Base-by-base conservation (phyloP, 768 basidiomycete species). In the Xerocomellus amylosporus region DNA sequence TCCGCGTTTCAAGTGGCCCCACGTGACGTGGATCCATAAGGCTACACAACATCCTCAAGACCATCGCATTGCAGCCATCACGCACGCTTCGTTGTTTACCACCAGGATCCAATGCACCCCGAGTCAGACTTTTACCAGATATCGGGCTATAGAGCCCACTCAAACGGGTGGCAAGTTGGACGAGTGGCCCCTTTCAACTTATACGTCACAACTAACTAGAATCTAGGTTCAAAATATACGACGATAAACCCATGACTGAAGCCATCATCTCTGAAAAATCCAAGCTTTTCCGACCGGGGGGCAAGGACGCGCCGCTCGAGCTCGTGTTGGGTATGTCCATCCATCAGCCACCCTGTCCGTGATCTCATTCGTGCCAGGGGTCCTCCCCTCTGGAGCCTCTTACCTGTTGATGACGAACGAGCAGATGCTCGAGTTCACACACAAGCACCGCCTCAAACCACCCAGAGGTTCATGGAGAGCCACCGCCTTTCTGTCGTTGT, bases 401-500 rank as follows among this genome's bases (percentile, higher is more conserved):
- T 78, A 79, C 55, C 62, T 82, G 9, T 63, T 82, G 3, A 67
- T 82, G 47, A 69, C 73, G 8, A 53, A 52, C 13, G 65, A 68
- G 33, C 75, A 78, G 50, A 61, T 61, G 62, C 56, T 37, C 31
- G 36, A 34, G 20, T 72, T 64, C 56, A 58, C 62, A 5, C 61
- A 13, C 42, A 58, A 33, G 31, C 52, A 70, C 17, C 56, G 51
- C 5, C 58, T 63, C n/a, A 30, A 2, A 3, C 26, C 51, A 22
- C 63, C 58, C 37, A 64, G 63, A 30, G 49, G 42, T 0, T 40
- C 61, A 0, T 58, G 63, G 55, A 41, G 7, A 7, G 54, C 67
- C 5, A 50, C 48, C 5, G 60, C 73, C 9, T 80, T 79, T 51
- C 68, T 73, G 26, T 81, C 79, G 0, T 58, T 82, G 8, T 82